Conservation (phyloP, 2,329 filamentous ascomycete species). For the Trichoderma harzianum region DNA sequence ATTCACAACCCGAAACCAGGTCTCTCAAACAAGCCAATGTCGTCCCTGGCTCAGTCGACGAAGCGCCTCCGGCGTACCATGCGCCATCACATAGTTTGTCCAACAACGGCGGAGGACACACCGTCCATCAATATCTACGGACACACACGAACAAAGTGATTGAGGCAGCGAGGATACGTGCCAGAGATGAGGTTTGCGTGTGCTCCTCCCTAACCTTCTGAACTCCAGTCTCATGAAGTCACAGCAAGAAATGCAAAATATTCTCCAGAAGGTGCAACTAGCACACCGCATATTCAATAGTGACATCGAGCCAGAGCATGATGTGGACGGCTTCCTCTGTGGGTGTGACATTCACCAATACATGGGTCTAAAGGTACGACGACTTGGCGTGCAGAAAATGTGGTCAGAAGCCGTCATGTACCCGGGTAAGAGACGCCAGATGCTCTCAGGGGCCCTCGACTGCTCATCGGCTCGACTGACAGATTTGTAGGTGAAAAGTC, state of each 20-base stretch:
- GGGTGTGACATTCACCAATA: not conserved
- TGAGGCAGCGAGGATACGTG: not conserved
- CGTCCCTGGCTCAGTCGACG: not conserved
- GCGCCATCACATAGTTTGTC: not conserved
- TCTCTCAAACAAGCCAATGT: not conserved
- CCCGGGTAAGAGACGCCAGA: not conserved
- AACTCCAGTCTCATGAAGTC: not conserved
- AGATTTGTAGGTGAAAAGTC: slow-evolving; percentile 31
- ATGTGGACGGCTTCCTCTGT: not conserved
- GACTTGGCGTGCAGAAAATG: not conserved
- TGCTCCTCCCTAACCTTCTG: not conserved
- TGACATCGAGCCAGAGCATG: not conserved
- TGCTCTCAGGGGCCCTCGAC: not conserved
- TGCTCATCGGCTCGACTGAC: not conserved
- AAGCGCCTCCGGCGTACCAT: not conserved
- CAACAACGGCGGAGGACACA: not conserved
- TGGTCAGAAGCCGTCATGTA: not conserved
- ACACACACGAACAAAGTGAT: not conserved
- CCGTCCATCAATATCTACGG: not conserved
- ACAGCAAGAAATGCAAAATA: not conserved
- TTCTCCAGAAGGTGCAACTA: not conserved
- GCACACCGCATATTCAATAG: not conserved
- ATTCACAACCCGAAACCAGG: not conserved
- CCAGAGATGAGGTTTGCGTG: not conserved
- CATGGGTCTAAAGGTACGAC: not conserved